phyloP scores from a whole-genome alignment of 169 alveolate species.

The Plasmodium inui region DNA sequence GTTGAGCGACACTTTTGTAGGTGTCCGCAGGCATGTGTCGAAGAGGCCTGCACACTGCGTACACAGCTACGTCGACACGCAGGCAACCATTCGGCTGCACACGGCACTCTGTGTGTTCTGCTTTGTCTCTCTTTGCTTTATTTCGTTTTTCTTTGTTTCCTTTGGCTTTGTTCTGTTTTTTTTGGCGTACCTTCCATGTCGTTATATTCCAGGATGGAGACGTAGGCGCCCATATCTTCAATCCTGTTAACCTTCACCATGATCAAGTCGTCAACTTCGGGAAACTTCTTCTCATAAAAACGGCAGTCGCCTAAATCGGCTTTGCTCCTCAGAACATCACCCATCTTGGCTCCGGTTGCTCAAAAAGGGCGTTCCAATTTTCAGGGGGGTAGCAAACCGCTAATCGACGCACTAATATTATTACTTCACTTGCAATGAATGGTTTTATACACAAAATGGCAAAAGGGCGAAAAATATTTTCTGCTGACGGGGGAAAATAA shows the following conservation, averaged over 20 bases:
- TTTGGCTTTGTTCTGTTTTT: not conserved
- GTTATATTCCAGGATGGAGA: constrained; percentile 96
- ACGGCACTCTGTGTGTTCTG: not conserved
- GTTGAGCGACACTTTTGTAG: not conserved
- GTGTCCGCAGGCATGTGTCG: too few species aligned
- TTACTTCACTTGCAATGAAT: not conserved
- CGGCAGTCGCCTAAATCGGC: constrained; percentile 91
- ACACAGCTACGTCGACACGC: not conserved
- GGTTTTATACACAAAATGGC: not conserved
- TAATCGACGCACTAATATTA: not conserved
- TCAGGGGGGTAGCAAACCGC: not conserved
- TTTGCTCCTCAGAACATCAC: constrained; percentile 56
- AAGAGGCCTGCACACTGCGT: too few species aligned
- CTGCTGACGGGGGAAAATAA: not conserved
- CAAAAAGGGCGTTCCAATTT: not conserved
- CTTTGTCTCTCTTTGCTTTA: too few species aligned
- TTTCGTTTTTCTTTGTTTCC: not conserved
- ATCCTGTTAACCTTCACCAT: constrained; percentile 95
- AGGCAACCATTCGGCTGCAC: not conserved
- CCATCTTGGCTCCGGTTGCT: constrained; percentile 32
- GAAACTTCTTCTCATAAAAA: constrained; percentile 94
- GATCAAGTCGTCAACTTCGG: constrained; percentile 94
- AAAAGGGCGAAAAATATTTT: not conserved
- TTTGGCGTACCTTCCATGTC: constrained; percentile 92
- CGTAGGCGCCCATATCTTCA: constrained; percentile 97